phyloP scores from a whole-genome alignment of 1,139 yeast species.

The Candida sanyaensis region DNA sequence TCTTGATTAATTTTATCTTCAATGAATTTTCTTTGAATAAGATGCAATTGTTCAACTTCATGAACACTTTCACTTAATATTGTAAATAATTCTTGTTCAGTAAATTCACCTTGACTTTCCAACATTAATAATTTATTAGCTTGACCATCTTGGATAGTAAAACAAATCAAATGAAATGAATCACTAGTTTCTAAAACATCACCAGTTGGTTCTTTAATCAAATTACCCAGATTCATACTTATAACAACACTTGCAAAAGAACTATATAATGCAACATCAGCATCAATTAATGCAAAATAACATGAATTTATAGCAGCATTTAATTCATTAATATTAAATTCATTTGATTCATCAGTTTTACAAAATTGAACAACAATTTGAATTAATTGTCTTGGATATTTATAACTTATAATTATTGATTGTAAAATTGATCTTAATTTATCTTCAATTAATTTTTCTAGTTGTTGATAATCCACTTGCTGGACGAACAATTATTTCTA shows the following conservation, averaged over 20 bases:
- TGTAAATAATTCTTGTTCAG: constrained; percentile 52
- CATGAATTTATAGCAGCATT: constrained; percentile 73
- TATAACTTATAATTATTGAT: constrained; percentile 60
- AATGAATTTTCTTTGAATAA: constrained; percentile 49
- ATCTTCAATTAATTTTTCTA: constrained; percentile 73
- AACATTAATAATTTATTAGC: constrained; percentile 59
- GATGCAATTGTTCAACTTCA: constrained; percentile 48
- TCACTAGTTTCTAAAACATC: constrained; percentile 40
- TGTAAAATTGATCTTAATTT: constrained; percentile 64
- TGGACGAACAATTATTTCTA: constrained; percentile 84
- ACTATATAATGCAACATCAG: constrained; percentile 68
- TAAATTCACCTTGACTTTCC: constrained; percentile 74
- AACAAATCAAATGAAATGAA: constrained; percentile 71
- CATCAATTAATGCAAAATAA: constrained; percentile 73
- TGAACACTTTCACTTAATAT: constrained; percentile 50
- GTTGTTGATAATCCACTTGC: constrained; percentile 74
- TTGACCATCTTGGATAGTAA: constrained; percentile 46
- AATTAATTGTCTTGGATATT: constrained; percentile 81
- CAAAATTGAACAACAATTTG: constrained; percentile 86
- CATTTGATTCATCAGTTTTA: constrained; percentile 36
- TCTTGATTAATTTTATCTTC: constrained; percentile 52
- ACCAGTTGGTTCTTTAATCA: constrained; percentile 47
- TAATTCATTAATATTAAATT: constrained; percentile 55
- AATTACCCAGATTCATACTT: constrained; percentile 30
- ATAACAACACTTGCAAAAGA: constrained; percentile 61